phyloP scores from a whole-genome alignment of 2,329 filamentous ascomycete species.

The Tolypocladium pustulatum region DNA sequence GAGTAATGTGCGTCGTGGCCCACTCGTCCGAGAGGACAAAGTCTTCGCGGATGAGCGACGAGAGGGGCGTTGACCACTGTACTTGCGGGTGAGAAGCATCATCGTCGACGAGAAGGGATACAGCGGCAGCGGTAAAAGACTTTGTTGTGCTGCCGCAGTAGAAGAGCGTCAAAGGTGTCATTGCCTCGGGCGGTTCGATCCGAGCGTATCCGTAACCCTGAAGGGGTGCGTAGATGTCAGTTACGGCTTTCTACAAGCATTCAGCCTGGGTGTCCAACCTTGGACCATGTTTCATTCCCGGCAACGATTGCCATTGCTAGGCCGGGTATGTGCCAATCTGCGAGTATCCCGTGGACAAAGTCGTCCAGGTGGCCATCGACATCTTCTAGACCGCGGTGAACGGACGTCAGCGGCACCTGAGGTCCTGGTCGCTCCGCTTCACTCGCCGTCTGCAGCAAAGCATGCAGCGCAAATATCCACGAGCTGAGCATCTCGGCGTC shows the following conservation, averaged over 20 bases:
- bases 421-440: not conserved
- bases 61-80: not conserved
- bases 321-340: not conserved
- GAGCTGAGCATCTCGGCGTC: not conserved
- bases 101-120: not conserved
- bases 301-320: not conserved
- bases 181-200: not conserved
- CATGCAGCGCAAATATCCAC: not conserved
- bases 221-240: not conserved
- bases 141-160: not conserved
- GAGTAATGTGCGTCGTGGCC: not conserved
- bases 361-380: not conserved
- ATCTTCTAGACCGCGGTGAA: not conserved
- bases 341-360: not conserved
- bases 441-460: no score
- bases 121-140: not conserved
- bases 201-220: not conserved
- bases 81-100: not conserved
- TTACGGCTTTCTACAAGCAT: not conserved
- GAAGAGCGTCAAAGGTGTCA: not conserved
- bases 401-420: not conserved
- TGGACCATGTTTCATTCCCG: not conserved
- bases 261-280: not conserved
- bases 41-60: not conserved
- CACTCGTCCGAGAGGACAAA: not conserved